Base-by-base conservation (phyloP, 768 basidiomycete genomes). In the Suillus subluteus region DNA sequence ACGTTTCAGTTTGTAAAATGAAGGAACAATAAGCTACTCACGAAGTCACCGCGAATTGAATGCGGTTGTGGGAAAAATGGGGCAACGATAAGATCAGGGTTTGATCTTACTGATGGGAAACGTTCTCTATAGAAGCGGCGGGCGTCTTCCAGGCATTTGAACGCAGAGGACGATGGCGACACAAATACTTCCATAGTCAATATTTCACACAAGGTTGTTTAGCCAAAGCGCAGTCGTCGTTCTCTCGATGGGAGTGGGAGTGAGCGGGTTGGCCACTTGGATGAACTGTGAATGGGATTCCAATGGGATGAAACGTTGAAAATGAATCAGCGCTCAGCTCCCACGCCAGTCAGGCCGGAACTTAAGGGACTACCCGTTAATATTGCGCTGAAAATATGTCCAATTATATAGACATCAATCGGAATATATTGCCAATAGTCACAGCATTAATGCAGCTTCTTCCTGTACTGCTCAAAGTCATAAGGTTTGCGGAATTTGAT, bases 251-350 rank as follows among this genome's bases (percentile, higher is more conserved):
- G 8, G 18, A 21, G 18, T 12, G 18, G 32, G 18, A 55, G 18
- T 37, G 55, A 13, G 21, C 6, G 12, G 55, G 12, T n/a, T 21
- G 21, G 11, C 12, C 2, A 35, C 11, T n/a, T 35, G 18, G 2
- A 32, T 35, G 6, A 35, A 56, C 35, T 35, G 21, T 35, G 11
- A n/a, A 35, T 2, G 21, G 32, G 55, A 54, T 30, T 52, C 7
- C 26, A 8, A n/a, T 50, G 26, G 23, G 23, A 8, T n/a, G 4
- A 5, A 26, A 16, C 23, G 15, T 11, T 18, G 52, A 32, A 30
- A 54, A 56, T 56, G 55, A 56, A 56, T 56, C 55, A 56, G 35
- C 12, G 37, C 55, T 56, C 55, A 56, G 35, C 12, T 56, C 55
- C 35, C 55, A 56, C 55, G 55, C 21, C 18, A 21, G 6, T 12